These are phyloP conservation scores for Sugiyamaella sp. DNA, from an alignment of 1,139 yeast species.

Conservation along the genomic window DNA sequence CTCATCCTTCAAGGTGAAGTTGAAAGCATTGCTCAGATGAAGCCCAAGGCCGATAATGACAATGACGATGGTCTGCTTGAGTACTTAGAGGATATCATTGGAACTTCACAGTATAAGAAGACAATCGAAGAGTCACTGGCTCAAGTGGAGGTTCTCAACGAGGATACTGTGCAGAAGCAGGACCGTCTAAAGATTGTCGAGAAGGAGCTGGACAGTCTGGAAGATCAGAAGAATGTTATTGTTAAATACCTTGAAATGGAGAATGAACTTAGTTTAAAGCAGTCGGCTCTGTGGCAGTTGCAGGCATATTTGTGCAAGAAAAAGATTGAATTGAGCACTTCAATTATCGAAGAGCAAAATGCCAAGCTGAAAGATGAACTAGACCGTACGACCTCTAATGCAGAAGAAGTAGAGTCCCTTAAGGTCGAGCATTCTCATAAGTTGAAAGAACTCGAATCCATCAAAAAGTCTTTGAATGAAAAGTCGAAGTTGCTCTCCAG, in stretches of 20 bases:
- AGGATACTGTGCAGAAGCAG: conserved; percentile 78
- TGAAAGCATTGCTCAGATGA: conserved; percentile 98
- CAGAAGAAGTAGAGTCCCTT: conserved; percentile 45
- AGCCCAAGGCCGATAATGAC: conserved; percentile 91
- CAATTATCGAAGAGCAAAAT: conserved; percentile 51
- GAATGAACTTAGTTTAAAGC: conserved; percentile 58
- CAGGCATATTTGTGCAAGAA: conserved; percentile 49
- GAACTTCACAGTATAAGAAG: conserved; percentile 82
- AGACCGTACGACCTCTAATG: conserved; percentile 48
- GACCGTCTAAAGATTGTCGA: conserved; percentile 78
- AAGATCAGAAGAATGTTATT: conserved; percentile 70
- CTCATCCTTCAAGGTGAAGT: conserved; percentile 97
- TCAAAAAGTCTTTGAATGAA: conserved; percentile 35
- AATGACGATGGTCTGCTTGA: conserved; percentile 93
- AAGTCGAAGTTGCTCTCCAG: conserved; percentile 36
- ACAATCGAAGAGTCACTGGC: conserved; percentile 67
- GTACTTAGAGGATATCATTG: conserved; percentile 94
- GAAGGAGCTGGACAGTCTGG: conserved; percentile 71
- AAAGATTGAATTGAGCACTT: conserved; percentile 43
- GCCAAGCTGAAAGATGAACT: conserved; percentile 53
- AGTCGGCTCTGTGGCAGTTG: conserved; percentile 61
- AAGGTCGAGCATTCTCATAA: conserved; percentile 45
- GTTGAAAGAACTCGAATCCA: conserved; percentile 39
- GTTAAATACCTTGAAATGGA: conserved; percentile 66
- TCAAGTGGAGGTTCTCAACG: conserved; percentile 71